phyloP scores from a whole-genome alignment of 1,284 basidiomycete genomes.

The Laetiporus sulphureus region DNA sequence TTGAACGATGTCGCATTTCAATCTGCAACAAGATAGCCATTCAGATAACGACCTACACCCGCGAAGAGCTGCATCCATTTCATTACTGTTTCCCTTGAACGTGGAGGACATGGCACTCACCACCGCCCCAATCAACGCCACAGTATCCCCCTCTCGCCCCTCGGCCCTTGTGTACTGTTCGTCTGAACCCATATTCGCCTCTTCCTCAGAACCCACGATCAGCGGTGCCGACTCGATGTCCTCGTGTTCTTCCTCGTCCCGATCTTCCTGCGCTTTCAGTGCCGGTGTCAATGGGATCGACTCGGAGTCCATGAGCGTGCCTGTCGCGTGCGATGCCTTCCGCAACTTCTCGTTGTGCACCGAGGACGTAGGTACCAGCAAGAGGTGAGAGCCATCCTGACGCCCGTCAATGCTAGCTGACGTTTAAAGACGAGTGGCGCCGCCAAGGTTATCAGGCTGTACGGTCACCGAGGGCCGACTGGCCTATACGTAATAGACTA shows the following conservation, averaged over 20 bases:
- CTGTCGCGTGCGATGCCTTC: no score
- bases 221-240: conserved; percentile 16
- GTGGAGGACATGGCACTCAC: conserved; percentile 25
- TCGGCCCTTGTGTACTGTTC: conserved; percentile 32
- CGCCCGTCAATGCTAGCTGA: no score
- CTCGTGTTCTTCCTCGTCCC: conserved; percentile 1
- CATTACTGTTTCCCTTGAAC: background rate
- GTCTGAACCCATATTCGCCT: conserved; percentile 24
- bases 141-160: conserved; percentile 32
- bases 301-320: no score
- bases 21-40: background rate
- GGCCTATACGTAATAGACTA: no score
- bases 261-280: background rate
- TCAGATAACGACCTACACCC: conserved; percentile 17
- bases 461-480: no score
- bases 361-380: no score
- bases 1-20: no score
- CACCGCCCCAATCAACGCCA: conserved; percentile 31
- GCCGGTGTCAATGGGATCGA: conserved; percentile 1
- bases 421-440: no score
- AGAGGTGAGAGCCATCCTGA: no score
- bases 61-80: conserved; percentile 15
- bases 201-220: background rate
- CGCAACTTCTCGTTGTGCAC: no score
- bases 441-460: no score